These are phyloP conservation scores for Trichoderma sp. DNA, from an alignment of 2,329 filamentous ascomycete genomes.

Conservation along the genomic window DNA sequence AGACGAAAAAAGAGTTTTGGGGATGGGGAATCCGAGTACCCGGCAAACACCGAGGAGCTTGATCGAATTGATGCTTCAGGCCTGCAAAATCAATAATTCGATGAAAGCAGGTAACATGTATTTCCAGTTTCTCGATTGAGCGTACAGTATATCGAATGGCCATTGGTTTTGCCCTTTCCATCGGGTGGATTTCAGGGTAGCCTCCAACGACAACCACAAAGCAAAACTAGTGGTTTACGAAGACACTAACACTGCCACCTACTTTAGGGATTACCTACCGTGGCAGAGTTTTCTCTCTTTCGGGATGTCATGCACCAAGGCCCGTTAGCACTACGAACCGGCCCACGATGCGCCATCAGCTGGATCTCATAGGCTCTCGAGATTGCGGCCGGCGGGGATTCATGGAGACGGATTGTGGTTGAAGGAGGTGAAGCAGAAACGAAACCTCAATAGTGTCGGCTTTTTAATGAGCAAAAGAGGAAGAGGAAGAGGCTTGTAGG, in stretches of 20 bases:
- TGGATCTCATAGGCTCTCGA: neutral
- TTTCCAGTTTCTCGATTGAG: neutral
- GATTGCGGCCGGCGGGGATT: neutral
- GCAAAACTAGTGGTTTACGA: neutral
- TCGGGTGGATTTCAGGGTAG: neutral
- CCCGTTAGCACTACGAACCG: neutral
- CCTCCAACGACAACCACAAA: neutral
- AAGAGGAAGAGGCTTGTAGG: neutral
- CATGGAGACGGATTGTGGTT: neutral
- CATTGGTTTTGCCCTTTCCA: neutral
- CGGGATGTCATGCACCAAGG: neutral
- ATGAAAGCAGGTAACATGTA: neutral
- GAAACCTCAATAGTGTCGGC: neutral
- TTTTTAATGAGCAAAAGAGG: neutral
- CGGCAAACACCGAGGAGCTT: neutral
- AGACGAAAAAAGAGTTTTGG: neutral
- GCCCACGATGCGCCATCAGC: neutral
- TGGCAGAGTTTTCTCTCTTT: neutral
- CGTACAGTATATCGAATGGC: neutral
- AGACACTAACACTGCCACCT: neutral
- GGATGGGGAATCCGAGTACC: neutral
- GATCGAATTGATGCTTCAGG: neutral
- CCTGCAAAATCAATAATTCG: neutral
- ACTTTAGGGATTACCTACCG: neutral
- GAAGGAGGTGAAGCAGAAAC: neutral